Percentiles rank a stretch among this genome's conserved stretches.
phyloP scores from a whole-genome alignment of 2,329 filamentous ascomycete species.

The Parastagonospora nodorum region DNA sequence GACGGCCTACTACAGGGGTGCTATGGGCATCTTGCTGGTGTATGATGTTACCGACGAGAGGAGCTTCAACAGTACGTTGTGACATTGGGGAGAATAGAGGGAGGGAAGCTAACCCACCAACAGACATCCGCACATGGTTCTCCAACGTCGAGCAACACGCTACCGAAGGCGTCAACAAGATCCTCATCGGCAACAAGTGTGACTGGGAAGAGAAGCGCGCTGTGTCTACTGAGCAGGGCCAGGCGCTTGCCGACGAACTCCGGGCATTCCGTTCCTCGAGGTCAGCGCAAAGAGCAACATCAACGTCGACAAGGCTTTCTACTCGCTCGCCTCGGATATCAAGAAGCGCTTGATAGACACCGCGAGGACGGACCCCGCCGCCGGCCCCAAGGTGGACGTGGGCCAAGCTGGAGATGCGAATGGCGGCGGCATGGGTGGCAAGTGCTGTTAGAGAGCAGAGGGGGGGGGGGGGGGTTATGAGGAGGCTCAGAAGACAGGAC shows the following conservation, averaged over 20 bases:
- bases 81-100: neutral
- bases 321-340: constrained; percentile 91
- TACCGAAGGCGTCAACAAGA: constrained; percentile 99
- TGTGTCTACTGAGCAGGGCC: constrained; percentile 89
- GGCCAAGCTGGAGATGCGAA: constrained; percentile 31
- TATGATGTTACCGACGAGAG: constrained; percentile 98
- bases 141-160: constrained; percentile 98
- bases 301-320: constrained; percentile 99
- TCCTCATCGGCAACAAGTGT: constrained; percentile 99
- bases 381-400: constrained; percentile 40
- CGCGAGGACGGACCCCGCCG: constrained; percentile 68
- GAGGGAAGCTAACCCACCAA: constrained; percentile 15
- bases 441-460: constrained; percentile 41
- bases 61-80: constrained; percentile 84
- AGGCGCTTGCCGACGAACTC: constrained; percentile 91
- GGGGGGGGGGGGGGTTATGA: neutral
- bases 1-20: constrained; percentile 96
- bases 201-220: constrained; percentile 99
- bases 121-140: constrained; percentile 99
- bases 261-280: constrained; percentile 97
- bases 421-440: constrained; percentile 40
- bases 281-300: constrained; percentile 99
- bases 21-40: constrained; percentile 96
- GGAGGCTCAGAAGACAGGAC: neutral
- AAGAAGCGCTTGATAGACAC: constrained; percentile 98